Percentiles rank a stretch among this genome's conserved stretches.
phyloP scores from a whole-genome alignment of 306 rosid species.

The Inga oerstediana region DNA sequence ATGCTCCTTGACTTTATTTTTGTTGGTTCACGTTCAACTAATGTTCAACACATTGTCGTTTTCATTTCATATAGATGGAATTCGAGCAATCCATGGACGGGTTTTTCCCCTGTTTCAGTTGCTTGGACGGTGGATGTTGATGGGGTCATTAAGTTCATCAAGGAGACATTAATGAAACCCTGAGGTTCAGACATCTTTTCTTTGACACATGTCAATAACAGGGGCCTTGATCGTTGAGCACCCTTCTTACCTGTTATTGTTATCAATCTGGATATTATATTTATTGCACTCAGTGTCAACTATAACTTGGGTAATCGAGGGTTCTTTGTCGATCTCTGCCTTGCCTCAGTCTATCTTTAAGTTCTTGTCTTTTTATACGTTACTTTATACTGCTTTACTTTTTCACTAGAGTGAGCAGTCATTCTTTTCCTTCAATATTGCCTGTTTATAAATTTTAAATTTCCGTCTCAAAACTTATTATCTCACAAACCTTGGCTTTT shows the following conservation, averaged over 20 bases:
- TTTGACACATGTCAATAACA: constrained; percentile 13
- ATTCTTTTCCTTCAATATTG: neutral
- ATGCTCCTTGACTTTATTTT: neutral
- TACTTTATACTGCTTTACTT: neutral
- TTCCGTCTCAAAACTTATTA: neutral
- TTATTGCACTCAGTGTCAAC: constrained; percentile 23
- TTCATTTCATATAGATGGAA: constrained; percentile 72
- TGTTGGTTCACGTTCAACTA: neutral
- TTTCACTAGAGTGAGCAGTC: neutral
- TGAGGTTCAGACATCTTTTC: constrained; percentile 44
- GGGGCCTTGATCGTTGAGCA: constrained; percentile 21
- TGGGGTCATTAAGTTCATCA: constrained; percentile 58
- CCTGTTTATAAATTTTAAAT: neutral
- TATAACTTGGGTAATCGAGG: constrained; percentile 29
- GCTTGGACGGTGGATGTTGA: constrained; percentile 89
- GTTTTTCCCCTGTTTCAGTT: constrained; percentile 77
- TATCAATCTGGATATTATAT: constrained; percentile 21
- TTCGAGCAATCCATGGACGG: constrained; percentile 87
- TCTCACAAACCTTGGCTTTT: neutral
- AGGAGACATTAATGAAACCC: constrained; percentile 59
- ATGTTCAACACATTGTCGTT: constrained; percentile 5
- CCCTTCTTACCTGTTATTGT: constrained; percentile 10
- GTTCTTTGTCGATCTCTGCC: constrained; percentile 29
- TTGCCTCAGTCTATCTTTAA: constrained; percentile 14
- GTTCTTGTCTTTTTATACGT: neutral